Evolutionary conservation across 495 filamentous ascomycete genomes (phyloP).

Genomic region (Xylaria palmicola): DNA sequence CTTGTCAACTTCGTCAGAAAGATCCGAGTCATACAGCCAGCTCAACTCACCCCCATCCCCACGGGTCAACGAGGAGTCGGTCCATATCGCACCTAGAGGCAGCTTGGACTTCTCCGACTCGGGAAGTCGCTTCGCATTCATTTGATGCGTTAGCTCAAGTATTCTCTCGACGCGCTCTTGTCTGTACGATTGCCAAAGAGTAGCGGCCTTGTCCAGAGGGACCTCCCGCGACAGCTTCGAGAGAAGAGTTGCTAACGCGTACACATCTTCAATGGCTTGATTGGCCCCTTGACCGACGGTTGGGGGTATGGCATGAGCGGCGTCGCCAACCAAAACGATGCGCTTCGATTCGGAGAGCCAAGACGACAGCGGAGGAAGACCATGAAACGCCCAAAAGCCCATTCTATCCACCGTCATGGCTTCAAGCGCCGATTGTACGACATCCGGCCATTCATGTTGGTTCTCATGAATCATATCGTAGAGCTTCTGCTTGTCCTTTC

Average conservation of each 20-base stretch:
- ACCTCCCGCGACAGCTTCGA: constrained; percentile 13
- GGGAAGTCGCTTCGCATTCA: background rate
- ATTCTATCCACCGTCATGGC: constrained; percentile 7
- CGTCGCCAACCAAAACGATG: constrained; percentile 42
- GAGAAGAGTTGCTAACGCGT: constrained; percentile 25
- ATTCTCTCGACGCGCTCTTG: constrained; percentile 20
- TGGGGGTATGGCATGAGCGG: constrained; percentile 45
- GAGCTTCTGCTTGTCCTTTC: constrained; percentile 24
- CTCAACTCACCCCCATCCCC: background rate
- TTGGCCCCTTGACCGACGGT: constrained; percentile 35
- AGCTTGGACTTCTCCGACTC: background rate
- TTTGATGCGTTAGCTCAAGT: background rate
- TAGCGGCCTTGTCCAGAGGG: constrained; percentile 12
- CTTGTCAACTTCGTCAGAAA: background rate
- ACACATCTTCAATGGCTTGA: constrained; percentile 34
- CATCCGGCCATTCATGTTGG: constrained; percentile 19
- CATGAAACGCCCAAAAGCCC: constrained; percentile 22
- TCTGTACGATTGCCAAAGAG: constrained; percentile 22
- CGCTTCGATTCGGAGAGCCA: constrained; percentile 35
- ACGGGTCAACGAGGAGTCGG: too few species aligned
- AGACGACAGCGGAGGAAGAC: constrained; percentile 12
- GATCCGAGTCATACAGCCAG: background rate
- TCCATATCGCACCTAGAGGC: background rate
- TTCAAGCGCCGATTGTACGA: constrained; percentile 21
- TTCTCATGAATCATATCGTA: constrained; percentile 23